Conservation (phyloP, 1,284 basidiomycete genomes). For the Neolentinus lepideus region DNA sequence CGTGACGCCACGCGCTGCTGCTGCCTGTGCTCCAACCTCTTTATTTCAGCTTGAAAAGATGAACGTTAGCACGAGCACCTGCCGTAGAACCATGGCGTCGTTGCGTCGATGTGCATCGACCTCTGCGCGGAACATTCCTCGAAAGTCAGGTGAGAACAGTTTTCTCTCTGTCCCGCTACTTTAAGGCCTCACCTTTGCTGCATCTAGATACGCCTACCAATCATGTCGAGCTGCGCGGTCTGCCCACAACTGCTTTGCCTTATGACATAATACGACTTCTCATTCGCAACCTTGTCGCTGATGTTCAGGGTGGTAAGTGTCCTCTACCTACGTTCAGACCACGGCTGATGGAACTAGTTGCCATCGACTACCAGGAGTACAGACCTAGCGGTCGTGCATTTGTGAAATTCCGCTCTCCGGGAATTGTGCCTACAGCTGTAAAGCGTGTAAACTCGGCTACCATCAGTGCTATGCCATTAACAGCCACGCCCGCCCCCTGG, state of each 20-base stretch:
- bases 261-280: conserved; percentile 50
- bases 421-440: conserved; percentile 35
- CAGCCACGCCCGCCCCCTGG: conserved; percentile 9
- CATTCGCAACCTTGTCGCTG: conserved; percentile 36
- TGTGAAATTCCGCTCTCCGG: conserved; percentile 40
- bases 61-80: no score
- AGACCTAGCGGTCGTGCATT: conserved; percentile 47
- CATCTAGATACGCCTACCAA: not conserved
- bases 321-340: not conserved
- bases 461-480: conserved; percentile 36
- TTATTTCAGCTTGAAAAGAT: no score
- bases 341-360: conserved; percentile 30
- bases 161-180: not conserved
- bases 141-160: conserved; percentile 3
- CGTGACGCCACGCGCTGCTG: no score
- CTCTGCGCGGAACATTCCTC: no score
- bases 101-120: no score
- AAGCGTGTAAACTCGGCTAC: conserved; percentile 31
- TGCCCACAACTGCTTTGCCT: conserved; percentile 46
- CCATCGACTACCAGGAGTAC: conserved; percentile 53
- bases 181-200: not conserved
- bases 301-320: conserved; percentile 43
- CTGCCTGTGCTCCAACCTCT: no score
- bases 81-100: no score
- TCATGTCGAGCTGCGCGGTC: conserved; percentile 35